These are phyloP conservation scores for Penicillium concentricum DNA, from an alignment of 2,329 filamentous ascomycete species.

Conservation along the genomic window DNA sequence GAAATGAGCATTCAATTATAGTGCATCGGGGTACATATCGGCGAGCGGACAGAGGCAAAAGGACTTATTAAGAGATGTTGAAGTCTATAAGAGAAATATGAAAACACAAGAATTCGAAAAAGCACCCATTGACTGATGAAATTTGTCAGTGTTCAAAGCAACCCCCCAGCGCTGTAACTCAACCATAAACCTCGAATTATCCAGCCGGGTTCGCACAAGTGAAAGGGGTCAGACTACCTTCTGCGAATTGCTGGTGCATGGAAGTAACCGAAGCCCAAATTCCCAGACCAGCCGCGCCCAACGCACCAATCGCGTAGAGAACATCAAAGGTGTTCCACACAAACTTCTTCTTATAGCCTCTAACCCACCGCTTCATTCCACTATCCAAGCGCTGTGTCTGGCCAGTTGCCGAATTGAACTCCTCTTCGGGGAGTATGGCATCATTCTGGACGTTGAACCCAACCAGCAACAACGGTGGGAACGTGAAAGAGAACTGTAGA, in stretches of 20 bases:
- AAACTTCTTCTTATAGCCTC: constrained; percentile 15
- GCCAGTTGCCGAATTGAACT: constrained; percentile 19
- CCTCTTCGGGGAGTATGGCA: constrained; percentile 23
- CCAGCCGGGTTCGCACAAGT: constrained; percentile 16
- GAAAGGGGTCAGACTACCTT: constrained; percentile 6
- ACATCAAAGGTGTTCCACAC: constrained; percentile 16
- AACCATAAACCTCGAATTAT: not conserved
- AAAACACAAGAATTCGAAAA: not conserved
- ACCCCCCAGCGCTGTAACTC: not conserved
- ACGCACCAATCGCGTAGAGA: constrained; percentile 11
- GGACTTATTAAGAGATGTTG: no score
- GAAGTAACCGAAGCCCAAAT: constrained; percentile 15
- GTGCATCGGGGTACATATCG: no score
- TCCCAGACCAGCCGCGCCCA: constrained; percentile 11
- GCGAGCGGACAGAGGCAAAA: no score
- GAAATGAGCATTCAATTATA: no score
- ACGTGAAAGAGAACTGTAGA: constrained; percentile 32
- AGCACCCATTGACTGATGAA: no score
- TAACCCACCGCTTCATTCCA: constrained; percentile 14
- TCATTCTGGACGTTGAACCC: constrained; percentile 31
- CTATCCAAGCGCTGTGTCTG: constrained; percentile 9
- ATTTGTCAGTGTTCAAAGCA: no score
- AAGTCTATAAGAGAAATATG: not conserved
- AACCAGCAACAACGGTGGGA: constrained; percentile 30
- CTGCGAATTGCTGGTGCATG: constrained; percentile 8